phyloP scores from a whole-genome alignment of 169 alveolate genomes.

The Plasmodium ovale region DNA sequence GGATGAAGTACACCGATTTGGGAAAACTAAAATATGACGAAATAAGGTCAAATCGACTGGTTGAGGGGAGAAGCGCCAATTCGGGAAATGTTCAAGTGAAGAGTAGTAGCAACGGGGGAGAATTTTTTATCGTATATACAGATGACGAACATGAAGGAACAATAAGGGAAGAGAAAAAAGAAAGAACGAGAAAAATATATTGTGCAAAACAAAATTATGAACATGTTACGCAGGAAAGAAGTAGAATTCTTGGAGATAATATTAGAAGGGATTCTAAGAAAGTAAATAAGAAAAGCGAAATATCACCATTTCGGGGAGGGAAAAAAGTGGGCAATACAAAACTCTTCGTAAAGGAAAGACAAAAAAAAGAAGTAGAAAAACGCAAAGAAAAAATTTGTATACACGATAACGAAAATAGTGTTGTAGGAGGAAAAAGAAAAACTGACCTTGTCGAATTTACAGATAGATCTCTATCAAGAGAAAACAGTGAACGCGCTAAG shows the following conservation, averaged over 20 bases:
- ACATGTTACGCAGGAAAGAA: background rate
- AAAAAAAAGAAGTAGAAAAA: background rate
- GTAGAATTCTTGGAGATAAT: background rate
- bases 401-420: background rate
- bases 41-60: background rate
- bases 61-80: background rate
- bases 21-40: background rate
- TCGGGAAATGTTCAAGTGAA: background rate
- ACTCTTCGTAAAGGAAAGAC: background rate
- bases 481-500: background rate
- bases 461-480: no score
- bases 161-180: background rate
- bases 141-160: background rate
- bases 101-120: background rate
- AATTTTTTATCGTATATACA: no score
- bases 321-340: background rate
- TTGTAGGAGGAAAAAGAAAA: background rate
- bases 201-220: slow-evolving; percentile 1
- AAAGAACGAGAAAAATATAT: background rate
- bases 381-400: background rate
- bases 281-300: background rate
- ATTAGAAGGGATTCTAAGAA: background rate
- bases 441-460: background rate
- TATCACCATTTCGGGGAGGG: background rate
- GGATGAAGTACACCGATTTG: background rate